A percentile compares a stretch with the other conserved stretches of the same genome.
phyloP scores from a whole-genome alignment of 257 asterid genomes.

The Solanum arcanum region DNA sequence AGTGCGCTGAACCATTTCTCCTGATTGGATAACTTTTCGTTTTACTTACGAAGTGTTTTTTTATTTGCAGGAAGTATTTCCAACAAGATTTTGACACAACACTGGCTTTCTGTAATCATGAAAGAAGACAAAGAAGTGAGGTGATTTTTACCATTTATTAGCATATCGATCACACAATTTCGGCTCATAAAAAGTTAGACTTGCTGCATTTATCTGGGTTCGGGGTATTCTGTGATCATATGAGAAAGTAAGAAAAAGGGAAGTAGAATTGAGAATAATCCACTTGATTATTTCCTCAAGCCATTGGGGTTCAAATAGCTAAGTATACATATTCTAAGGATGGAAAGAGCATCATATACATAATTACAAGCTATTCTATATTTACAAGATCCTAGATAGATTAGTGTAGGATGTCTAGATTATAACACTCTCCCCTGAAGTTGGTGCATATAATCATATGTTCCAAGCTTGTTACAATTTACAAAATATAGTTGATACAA shows the following conservation, averaged over 20 bases:
- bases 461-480: neutral
- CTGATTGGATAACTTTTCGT: neutral
- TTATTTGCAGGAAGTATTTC: constrained; percentile 52
- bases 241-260: neutral
- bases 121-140: constrained; percentile 81
- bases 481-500: neutral
- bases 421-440: neutral
- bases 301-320: neutral
- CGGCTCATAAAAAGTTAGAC: neutral
- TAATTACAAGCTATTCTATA: neutral
- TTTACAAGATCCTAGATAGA: neutral
- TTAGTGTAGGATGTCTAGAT: neutral
- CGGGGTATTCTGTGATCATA: neutral
- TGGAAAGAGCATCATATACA: neutral
- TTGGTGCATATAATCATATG: neutral
- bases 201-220: neutral
- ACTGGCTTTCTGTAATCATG: constrained; percentile 81
- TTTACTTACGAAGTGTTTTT: constrained; percentile 7
- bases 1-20: neutral
- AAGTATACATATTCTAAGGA: neutral
- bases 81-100: constrained; percentile 91
- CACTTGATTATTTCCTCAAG: neutral
- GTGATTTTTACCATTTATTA: constrained; percentile 19
- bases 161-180: neutral
- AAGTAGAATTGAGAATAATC: neutral